Evolutionary conservation across 2,329 filamentous ascomycete genomes (phyloP).

Genomic region (Fusarium nematophilum): DNA sequence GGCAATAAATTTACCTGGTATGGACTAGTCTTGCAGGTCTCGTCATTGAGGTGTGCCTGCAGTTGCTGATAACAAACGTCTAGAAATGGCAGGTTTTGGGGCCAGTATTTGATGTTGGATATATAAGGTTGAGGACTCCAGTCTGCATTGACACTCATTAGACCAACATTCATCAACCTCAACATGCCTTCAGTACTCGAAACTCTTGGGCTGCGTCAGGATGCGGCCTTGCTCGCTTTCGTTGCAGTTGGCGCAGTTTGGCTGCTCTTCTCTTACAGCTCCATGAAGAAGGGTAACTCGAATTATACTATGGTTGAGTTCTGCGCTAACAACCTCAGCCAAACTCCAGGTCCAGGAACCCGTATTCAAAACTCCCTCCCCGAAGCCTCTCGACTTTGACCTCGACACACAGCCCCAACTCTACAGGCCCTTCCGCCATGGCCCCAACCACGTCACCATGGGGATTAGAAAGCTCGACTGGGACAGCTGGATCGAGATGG

Average conservation of each 20-base stretch:
- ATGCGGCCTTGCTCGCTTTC: not conserved
- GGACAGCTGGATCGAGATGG: constrained; percentile 38
- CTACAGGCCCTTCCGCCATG: constrained; percentile 32
- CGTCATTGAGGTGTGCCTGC: not conserved
- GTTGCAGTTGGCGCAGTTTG: not conserved
- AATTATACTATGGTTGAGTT: not conserved
- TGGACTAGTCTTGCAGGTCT: no score
- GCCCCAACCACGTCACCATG: constrained; percentile 32
- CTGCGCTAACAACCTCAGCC: not conserved
- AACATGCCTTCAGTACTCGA: not conserved
- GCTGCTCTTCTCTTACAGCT: not conserved
- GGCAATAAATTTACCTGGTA: no score
- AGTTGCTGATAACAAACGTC: not conserved
- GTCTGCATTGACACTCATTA: not conserved
- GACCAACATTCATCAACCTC: not conserved
- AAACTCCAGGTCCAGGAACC: not conserved
- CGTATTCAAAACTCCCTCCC: constrained; percentile 18
- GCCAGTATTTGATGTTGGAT: not conserved
- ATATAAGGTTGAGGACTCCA: not conserved
- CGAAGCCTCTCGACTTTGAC: constrained; percentile 14
- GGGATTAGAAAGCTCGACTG: constrained; percentile 31
- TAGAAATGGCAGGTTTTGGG: not conserved
- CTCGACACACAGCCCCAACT: constrained; percentile 22
- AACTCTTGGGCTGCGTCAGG: not conserved
- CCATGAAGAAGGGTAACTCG: not conserved